Percentiles rank a stretch among this genome's conserved stretches.
Conservation (phyloP, 257 asterid genomes). For the Ehretia macrophylla region DNA sequence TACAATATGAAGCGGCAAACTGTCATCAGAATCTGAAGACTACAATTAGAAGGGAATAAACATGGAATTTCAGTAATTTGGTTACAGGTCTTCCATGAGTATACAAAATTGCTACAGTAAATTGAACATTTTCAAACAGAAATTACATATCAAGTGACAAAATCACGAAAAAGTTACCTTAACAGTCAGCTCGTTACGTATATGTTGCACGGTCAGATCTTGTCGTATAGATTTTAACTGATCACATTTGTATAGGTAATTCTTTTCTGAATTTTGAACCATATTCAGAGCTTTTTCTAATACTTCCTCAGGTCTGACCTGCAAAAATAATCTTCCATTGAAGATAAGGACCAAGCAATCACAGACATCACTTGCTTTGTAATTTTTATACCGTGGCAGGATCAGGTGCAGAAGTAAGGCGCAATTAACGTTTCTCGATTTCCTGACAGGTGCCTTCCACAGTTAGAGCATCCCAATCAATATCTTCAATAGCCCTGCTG, state of each 20-base stretch:
- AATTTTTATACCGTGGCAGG: constrained; percentile 72
- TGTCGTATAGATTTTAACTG: constrained; percentile 96
- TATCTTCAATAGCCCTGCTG: constrained; percentile 93
- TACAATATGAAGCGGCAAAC: no score
- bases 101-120: no score
- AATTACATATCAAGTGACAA: no score
- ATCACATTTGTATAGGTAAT: constrained; percentile 91
- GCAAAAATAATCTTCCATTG: constrained; percentile 30
- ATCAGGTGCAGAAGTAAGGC: constrained; percentile 99
- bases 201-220: constrained; percentile 96
- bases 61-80: no score
- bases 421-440: constrained; percentile 91
- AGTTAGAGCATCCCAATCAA: constrained; percentile 95
- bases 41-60: no score
- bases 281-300: constrained; percentile 81
- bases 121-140: no score
- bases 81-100: no score
- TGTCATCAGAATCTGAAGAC: no score
- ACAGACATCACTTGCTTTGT: constrained; percentile 1
- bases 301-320: constrained; percentile 99
- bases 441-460: constrained; percentile 95
- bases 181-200: constrained; percentile 84
- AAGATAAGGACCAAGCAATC: constrained; percentile 8
- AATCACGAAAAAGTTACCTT: constrained; percentile 44
- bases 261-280: constrained; percentile 86